Evolutionary conservation across 2,329 filamentous ascomycete genomes (phyloP).

Genomic region (Cladosporium sp.): DNA sequence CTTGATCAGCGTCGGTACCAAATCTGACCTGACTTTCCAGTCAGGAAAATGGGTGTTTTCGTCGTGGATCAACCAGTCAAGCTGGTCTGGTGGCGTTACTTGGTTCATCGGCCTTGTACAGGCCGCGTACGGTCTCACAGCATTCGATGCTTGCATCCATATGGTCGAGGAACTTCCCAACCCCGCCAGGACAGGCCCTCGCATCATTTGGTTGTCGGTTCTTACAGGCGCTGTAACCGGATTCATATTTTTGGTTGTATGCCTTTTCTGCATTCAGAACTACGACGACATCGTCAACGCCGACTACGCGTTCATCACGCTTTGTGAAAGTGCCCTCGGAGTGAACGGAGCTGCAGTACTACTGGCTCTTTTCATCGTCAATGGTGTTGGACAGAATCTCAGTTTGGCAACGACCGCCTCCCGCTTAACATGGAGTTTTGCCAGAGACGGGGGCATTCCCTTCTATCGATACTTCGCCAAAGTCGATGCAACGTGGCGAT

Average conservation of each 20-base stretch:
- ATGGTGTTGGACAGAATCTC: slow-evolving; percentile 51
- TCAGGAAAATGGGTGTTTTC: slow-evolving; percentile 50
- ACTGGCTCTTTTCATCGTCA: slow-evolving; percentile 51
- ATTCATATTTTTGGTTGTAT: slow-evolving; percentile 53
- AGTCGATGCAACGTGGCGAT: slow-evolving; percentile 47
- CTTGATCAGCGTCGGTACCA: slow-evolving; percentile 49
- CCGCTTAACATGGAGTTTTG: slow-evolving; percentile 26
- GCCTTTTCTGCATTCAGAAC: slow-evolving; percentile 52
- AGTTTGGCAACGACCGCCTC: slow-evolving; percentile 42
- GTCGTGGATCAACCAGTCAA: slow-evolving; percentile 46
- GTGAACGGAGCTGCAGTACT: slow-evolving; percentile 44
- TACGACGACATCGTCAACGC: slow-evolving; percentile 29
- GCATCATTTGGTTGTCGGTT: slow-evolving; percentile 51
- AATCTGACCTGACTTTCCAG: slow-evolving; percentile 43
- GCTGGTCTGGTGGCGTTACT: slow-evolving; percentile 53
- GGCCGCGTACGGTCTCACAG: slow-evolving; percentile 53
- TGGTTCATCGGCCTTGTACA: slow-evolving; percentile 57
- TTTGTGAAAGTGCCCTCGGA: slow-evolving; percentile 50
- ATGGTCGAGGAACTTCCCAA: slow-evolving; percentile 54
- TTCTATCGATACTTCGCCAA: slow-evolving; percentile 28
- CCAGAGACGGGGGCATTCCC: slow-evolving; percentile 24
- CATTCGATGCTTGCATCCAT: slow-evolving; percentile 56
- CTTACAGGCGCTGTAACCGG: slow-evolving; percentile 42
- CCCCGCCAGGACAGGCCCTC: slow-evolving; percentile 48
- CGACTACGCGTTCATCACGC: slow-evolving; percentile 51